A percentile compares a stretch with the other conserved stretches of the same genome.
These are phyloP conservation scores for Cladorrhinum sp. DNA, from an alignment of 2,329 filamentous ascomycete species.

Conservation along the genomic window DNA sequence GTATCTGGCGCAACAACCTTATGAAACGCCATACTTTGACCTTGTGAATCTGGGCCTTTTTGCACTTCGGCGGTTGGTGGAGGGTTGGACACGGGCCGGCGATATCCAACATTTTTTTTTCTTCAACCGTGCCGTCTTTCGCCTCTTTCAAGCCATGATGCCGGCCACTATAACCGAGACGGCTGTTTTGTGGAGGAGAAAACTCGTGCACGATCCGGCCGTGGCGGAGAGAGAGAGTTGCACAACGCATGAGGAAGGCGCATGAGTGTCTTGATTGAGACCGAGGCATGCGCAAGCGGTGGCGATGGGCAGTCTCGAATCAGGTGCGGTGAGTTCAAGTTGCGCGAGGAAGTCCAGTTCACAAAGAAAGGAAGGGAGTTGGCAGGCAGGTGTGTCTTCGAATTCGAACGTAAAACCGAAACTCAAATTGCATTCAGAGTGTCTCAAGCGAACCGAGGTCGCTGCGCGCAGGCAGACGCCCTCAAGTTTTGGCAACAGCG, in stretches of 20 bases:
- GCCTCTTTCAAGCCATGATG: slow-evolving; percentile 20
- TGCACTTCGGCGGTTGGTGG: slow-evolving; percentile 9
- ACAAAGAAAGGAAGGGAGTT: too few relatives aligned
- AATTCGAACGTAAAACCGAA: too few relatives aligned
- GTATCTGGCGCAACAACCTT: background rate
- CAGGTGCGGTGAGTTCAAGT: too few relatives aligned
- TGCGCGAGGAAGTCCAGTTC: too few relatives aligned
- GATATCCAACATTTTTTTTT: slow-evolving; percentile 1
- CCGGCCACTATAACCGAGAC: slow-evolving; percentile 27
- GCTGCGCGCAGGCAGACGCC: too few relatives aligned
- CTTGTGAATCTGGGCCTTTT: slow-evolving; percentile 8
- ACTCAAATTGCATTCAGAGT: too few relatives aligned
- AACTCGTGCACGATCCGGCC: background rate
- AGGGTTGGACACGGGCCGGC: slow-evolving; percentile 19
- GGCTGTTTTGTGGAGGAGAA: slow-evolving; percentile 23
- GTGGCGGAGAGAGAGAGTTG: background rate
- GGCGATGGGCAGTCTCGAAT: too few relatives aligned
- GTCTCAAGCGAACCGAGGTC: too few relatives aligned
- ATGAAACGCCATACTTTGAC: slow-evolving; percentile 18
- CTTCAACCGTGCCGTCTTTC: slow-evolving; percentile 26
- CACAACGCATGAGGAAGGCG: background rate
- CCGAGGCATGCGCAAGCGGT: too few relatives aligned
- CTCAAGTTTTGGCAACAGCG: too few relatives aligned
- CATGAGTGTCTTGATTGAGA: background rate
- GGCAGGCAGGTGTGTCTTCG: too few relatives aligned